Percentiles rank a stretch among this genome's conserved stretches.
Evolutionary conservation across 1,139 yeast species (phyloP).

Genomic region (Pichia sp.): DNA sequence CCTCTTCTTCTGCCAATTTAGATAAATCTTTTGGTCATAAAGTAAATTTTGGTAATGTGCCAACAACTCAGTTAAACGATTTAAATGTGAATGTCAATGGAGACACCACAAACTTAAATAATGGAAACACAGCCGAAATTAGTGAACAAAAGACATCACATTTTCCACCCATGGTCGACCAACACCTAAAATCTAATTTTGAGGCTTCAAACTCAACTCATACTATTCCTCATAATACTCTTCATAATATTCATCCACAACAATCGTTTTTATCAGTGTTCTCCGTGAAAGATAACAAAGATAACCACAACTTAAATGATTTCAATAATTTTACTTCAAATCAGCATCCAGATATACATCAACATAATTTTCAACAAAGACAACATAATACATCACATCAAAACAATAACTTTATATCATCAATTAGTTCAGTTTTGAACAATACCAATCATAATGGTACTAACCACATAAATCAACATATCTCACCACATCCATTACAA

Average conservation of each 20-base stretch:
- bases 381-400: background rate
- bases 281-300: background rate
- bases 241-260: background rate
- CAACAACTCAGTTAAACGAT: background rate
- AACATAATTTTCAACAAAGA: background rate
- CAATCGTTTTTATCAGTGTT: background rate
- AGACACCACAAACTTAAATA: background rate
- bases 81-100: background rate
- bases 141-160: background rate
- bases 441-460: background rate
- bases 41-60: background rate
- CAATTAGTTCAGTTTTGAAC: background rate
- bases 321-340: too few species aligned
- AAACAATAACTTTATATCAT: background rate
- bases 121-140: background rate
- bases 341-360: background rate
- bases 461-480: background rate
- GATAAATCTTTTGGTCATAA: constrained; percentile 14
- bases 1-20: constrained; percentile 18
- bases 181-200: background rate
- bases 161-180: background rate
- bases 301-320: background rate
- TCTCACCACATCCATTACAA: background rate
- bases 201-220: background rate
- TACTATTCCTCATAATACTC: background rate